Evolutionary conservation across 345 rosid species (phyloP), one percentile per base, ranked within the genome.

Genomic region (Crucihimalaya himalaica): DNA sequence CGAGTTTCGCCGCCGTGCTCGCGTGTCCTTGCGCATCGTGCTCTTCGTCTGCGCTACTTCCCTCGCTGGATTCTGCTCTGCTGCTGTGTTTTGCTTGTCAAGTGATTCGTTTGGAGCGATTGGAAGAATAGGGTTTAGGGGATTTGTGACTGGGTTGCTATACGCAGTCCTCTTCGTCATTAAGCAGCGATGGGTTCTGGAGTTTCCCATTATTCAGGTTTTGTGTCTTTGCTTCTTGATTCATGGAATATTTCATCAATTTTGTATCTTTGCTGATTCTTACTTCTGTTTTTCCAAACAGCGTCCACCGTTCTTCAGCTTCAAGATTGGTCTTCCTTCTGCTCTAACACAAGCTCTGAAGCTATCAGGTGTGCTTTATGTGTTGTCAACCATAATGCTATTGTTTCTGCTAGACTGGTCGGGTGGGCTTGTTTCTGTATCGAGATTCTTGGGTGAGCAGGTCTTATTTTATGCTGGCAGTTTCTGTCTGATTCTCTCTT

Each of bases 171-270:
- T 84, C 29, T 87, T 78, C 63, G 79, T 87, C 4, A 78, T 76
- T 29, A 85, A 81, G 80, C 84, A 72, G 21, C 66, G 93, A 76
- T 90, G 99, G 97, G 72, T 92, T 6, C 75, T 95, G 83, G 80
- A 85, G 76, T 95, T 95, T 61, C 97, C 99, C 16, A 87, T 89
- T 64, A 86, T 95, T 83, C 99, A 95, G 92, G 99, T 92, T 29
- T 34, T 47, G 29, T 29, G 2, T 27, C 11, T 45, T 5, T 66
- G 13, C 13, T 39, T 59, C 56, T 39, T 45, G n/a, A 65, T 60
- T 72, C 35, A 7, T 70, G 10, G 29, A n/a, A 13, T 28, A 0
- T 27, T 18, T 19, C 9, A 46, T 31, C 39, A 8, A 12, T 59
- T 66, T 43, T 60, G 37, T 37, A 3, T 68, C 60, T 63, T 71